These are phyloP conservation scores for Fusarium fracticaudum DNA, from an alignment of 2,329 filamentous ascomycete genomes.

Conservation along the genomic window DNA sequence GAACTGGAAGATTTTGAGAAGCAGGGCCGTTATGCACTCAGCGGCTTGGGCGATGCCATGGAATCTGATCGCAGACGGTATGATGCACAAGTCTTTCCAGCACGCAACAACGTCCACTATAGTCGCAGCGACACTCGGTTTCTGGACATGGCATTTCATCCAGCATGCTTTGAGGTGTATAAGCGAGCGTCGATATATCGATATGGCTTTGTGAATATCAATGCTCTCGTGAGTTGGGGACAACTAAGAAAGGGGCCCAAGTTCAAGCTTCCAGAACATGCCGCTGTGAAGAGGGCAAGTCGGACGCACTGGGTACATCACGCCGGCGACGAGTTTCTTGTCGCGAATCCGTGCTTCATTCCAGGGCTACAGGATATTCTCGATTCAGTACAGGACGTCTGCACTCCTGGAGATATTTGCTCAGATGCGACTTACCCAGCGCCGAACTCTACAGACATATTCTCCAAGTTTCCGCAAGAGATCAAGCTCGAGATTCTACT, in stretches of 20 bases:
- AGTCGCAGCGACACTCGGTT: too few relatives aligned
- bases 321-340: not conserved
- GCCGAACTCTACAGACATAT: not conserved
- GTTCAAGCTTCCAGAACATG: not conserved
- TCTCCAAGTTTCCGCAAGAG: not conserved
- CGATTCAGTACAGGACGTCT: not conserved
- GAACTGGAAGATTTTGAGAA: not conserved
- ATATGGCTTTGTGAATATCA: not conserved
- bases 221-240: not conserved
- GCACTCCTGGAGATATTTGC: not conserved
- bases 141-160: not conserved
- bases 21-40: not conserved
- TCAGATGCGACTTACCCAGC: too few relatives aligned
- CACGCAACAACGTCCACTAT: not conserved
- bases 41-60: not conserved
- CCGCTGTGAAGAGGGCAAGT: not conserved
- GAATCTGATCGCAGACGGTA: accelerated
- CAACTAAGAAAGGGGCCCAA: accelerated
- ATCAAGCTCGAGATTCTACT: not conserved
- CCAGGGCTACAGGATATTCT: not conserved
- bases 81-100: not conserved
- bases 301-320: not conserved
- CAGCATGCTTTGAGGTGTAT: not conserved
- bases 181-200: not conserved
- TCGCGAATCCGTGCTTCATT: not conserved